phyloP scores from a whole-genome alignment of 2,329 filamentous ascomycete species.

The Sporothrix phasma region DNA sequence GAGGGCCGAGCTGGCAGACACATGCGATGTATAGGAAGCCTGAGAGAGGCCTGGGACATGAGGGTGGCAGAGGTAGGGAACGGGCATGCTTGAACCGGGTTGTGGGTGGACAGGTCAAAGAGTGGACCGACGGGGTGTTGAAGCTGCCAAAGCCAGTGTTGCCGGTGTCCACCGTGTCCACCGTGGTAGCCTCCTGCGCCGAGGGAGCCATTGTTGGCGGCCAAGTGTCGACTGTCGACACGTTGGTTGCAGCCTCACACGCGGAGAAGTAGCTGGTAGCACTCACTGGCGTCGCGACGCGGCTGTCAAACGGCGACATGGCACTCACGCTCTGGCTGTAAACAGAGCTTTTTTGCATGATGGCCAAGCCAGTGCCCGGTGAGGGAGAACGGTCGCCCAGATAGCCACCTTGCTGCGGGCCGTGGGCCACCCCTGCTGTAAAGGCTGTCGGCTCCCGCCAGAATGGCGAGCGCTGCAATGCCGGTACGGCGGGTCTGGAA shows the following conservation, averaged over 20 bases:
- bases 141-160: neutral
- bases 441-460: neutral
- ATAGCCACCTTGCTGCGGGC: neutral
- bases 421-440: neutral
- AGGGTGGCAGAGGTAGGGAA: neutral
- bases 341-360: neutral
- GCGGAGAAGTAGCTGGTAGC: neutral
- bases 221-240: neutral
- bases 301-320: neutral
- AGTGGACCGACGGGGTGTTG: neutral
- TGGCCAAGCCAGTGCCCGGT: neutral
- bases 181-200: neutral
- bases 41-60: neutral
- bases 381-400: neutral
- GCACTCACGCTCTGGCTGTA: neutral
- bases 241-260: neutral
- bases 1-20: neutral
- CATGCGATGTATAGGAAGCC: neutral
- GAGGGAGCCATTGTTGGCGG: neutral
- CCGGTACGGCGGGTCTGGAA: neutral
- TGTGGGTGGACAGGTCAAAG: neutral
- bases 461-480: neutral
- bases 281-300: neutral
- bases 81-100: neutral
- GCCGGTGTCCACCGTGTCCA: no score